Percentiles rank a stretch among this genome's conserved stretches.
phyloP scores from a whole-genome alignment of 495 filamentous ascomycete species.

The Hypoxylon fuscum region DNA sequence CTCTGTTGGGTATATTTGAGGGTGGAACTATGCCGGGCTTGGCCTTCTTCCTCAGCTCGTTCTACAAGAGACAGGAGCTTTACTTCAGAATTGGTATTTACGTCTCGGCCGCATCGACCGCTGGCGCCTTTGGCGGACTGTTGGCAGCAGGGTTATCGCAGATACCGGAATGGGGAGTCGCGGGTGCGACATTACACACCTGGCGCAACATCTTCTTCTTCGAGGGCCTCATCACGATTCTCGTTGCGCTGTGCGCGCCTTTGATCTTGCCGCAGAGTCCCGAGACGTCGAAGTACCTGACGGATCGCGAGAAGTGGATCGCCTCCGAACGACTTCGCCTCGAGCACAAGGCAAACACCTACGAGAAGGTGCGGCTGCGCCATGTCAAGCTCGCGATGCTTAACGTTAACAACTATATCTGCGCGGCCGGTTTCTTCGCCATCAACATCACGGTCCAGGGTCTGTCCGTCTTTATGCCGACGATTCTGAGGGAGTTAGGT shows the following conservation, averaged over 20 bases:
- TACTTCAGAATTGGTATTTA: constrained; percentile 66
- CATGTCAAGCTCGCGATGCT: constrained; percentile 52
- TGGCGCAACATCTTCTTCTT: constrained; percentile 77
- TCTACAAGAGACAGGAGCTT: constrained; percentile 66
- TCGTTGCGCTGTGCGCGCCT: constrained; percentile 58
- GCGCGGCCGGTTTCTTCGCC: constrained; percentile 57
- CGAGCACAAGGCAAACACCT: constrained; percentile 48
- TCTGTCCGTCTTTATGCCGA: constrained; percentile 61
- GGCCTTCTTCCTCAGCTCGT: constrained; percentile 65
- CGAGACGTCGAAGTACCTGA: constrained; percentile 61
- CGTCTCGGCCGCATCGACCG: constrained; percentile 64
- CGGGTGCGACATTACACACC: constrained; percentile 55
- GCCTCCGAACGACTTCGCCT: constrained; percentile 51
- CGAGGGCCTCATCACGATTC: constrained; percentile 66
- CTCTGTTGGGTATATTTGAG: constrained; percentile 63
- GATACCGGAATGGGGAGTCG: constrained; percentile 59
- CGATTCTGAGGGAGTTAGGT: constrained; percentile 57
- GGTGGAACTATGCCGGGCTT: constrained; percentile 64
- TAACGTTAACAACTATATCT: constrained; percentile 59
- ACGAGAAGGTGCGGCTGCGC: constrained; percentile 48
- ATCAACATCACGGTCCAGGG: constrained; percentile 64
- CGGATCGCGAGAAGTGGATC: constrained; percentile 57
- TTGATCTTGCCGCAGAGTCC: constrained; percentile 65
- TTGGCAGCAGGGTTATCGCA: constrained; percentile 61
- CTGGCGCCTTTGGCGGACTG: constrained; percentile 65